Percentiles rank a stretch among this genome's conserved stretches.
Evolutionary conservation across 2,329 filamentous ascomycete species (phyloP).

Genomic region (Zymoseptoria crescenta): DNA sequence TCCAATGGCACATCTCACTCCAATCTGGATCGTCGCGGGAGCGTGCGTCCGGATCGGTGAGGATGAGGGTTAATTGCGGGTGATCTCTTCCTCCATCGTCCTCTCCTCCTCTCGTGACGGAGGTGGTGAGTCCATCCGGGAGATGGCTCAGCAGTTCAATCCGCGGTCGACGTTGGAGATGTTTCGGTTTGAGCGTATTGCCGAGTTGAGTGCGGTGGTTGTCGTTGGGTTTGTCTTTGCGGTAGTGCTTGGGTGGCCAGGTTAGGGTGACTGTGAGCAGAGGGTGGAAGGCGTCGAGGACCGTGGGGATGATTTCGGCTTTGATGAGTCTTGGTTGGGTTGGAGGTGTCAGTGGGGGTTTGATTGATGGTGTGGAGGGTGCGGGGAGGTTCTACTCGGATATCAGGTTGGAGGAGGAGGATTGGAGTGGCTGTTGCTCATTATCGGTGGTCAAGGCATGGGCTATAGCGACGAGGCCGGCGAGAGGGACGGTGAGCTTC

Average conservation of each 20-base stretch:
- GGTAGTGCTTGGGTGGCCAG: slow-evolving; percentile 25
- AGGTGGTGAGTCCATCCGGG: slow-evolving; percentile 3
- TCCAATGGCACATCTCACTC: slow-evolving; percentile 53
- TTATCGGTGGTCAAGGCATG: not conserved
- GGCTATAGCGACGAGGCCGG: not conserved
- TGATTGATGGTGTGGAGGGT: not conserved
- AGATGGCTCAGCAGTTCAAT: slow-evolving; percentile 24
- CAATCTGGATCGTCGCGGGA: slow-evolving; percentile 46
- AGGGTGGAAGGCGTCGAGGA: slow-evolving; percentile 54
- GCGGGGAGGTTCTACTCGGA: not conserved
- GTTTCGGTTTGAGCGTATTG: slow-evolving; percentile 44
- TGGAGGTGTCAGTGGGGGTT: not conserved
- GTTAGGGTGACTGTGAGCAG: slow-evolving; percentile 43
- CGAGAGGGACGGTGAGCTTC: not conserved
- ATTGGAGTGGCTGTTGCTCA: not conserved
- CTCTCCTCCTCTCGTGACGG: not conserved
- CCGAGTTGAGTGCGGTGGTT: slow-evolving; percentile 44
- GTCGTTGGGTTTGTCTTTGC: not conserved
- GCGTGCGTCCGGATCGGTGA: slow-evolving; percentile 54
- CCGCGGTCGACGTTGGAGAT: slow-evolving; percentile 36
- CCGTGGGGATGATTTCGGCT: slow-evolving; percentile 32
- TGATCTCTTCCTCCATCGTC: not conserved
- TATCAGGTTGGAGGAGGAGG: not conserved
- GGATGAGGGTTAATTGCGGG: slow-evolving; percentile 34
- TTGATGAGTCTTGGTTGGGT: slow-evolving; percentile 17